phyloP scores from a whole-genome alignment of 1,139 yeast genomes.

The Zygoascus meyerae region DNA sequence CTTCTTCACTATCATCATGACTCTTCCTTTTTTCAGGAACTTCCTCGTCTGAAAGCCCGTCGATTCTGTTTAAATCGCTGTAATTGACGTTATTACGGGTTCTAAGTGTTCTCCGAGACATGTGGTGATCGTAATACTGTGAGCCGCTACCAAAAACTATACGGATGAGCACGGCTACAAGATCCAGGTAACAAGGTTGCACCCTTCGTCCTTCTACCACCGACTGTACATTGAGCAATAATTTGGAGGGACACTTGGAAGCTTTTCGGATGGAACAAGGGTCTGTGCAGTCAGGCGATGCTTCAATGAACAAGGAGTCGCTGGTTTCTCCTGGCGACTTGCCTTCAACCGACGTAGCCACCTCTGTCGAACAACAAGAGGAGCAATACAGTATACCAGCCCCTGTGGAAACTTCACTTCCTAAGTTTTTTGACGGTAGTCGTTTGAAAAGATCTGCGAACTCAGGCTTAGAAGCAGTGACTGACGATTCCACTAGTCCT shows the following conservation, averaged over 20 bases:
- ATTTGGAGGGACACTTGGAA: too few species aligned
- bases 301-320: not conserved
- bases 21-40: slow-evolving; percentile 8
- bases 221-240: too few species aligned
- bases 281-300: too few species aligned
- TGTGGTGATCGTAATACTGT: not conserved
- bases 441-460: not conserved
- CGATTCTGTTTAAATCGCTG: slow-evolving; percentile 19
- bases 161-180: too few species aligned
- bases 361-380: not conserved
- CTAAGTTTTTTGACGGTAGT: slow-evolving; percentile 16
- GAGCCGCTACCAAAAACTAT: too few species aligned
- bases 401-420: slow-evolving; percentile 16
- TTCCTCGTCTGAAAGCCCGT: slow-evolving; percentile 22
- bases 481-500: not conserved
- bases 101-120: slow-evolving; percentile 19
- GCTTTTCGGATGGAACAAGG: too few species aligned
- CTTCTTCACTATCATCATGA: slow-evolving; percentile 22
- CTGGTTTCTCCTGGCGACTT: not conserved
- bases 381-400: not conserved
- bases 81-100: slow-evolving; percentile 21
- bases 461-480: not conserved
- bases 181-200: too few species aligned
- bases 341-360: not conserved
- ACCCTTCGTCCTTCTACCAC: too few species aligned